These are phyloP conservation scores for Paramecium sonneborni DNA, from an alignment of 73 alveolate genomes.

Conservation along the genomic window DNA sequence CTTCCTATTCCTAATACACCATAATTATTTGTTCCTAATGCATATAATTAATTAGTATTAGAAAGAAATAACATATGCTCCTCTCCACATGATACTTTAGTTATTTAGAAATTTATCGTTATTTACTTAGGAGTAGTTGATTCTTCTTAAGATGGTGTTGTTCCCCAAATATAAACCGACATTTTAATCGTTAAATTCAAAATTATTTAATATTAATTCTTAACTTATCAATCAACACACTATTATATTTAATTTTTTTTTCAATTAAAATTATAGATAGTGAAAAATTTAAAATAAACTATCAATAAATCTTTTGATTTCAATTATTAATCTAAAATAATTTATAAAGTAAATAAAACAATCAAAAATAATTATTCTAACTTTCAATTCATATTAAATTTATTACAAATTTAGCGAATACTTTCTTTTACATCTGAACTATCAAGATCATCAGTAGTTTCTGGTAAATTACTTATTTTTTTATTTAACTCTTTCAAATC, in stretches of 20 bases:
- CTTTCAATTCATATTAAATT: not conserved
- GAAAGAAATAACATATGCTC: conserved; percentile 39
- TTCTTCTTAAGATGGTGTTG: conserved; percentile 38
- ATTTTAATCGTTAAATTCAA: conserved; percentile 49
- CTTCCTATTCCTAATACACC: conserved; percentile 51
- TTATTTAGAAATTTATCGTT: not conserved
- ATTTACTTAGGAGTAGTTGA: not conserved
- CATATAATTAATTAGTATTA: not conserved
- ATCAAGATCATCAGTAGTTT: not conserved
- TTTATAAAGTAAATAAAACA: too few relatives aligned
- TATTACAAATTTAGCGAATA: not conserved
- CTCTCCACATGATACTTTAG: conserved; percentile 40
- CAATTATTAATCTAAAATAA: too few relatives aligned
- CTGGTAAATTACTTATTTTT: conserved; percentile 13
- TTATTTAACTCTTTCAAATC: conserved; percentile 19
- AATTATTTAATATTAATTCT: conserved; percentile 38
- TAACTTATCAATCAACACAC: not conserved
- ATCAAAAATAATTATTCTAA: too few relatives aligned
- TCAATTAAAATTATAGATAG: too few relatives aligned
- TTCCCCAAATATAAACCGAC: conserved; percentile 58
- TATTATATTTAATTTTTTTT: not conserved
- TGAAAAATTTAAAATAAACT: too few relatives aligned
- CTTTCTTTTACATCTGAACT: not conserved
- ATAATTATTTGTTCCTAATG: conserved; percentile 38
- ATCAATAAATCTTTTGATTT: too few relatives aligned